A percentile compares a stretch with the other conserved stretches of the same genome.
These are phyloP conservation scores for Lasiosphaeria miniovina DNA, from an alignment of 495 filamentous ascomycete genomes.

Conservation along the genomic window DNA sequence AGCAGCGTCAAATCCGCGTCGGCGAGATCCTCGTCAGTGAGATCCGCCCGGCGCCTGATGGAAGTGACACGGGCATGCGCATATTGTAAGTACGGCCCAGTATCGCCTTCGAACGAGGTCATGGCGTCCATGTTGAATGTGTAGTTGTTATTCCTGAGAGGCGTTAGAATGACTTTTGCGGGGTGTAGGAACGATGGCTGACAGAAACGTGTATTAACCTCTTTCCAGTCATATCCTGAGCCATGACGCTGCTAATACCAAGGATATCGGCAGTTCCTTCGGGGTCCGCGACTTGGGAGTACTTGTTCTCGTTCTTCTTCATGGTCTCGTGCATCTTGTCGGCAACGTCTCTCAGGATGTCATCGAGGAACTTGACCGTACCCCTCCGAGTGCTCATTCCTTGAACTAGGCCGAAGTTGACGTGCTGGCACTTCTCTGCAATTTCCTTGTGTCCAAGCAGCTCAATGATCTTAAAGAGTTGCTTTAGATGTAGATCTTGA, in stretches of 20 bases:
- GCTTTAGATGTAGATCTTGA: constrained; percentile 60
- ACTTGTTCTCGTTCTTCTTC: constrained; percentile 59
- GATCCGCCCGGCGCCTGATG: constrained; percentile 53
- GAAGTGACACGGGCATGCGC: constrained; percentile 63
- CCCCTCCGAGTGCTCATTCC: constrained; percentile 65
- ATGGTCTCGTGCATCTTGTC: constrained; percentile 66
- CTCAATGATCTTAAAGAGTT: constrained; percentile 63
- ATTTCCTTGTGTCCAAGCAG: constrained; percentile 59
- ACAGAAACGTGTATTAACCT: constrained; percentile 36
- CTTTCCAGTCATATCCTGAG: constrained; percentile 65
- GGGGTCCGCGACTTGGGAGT: constrained; percentile 56
- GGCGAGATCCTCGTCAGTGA: constrained; percentile 52
- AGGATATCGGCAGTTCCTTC: constrained; percentile 54
- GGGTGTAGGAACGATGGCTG: not conserved
- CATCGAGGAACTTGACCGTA: constrained; percentile 53
- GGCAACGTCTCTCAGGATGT: constrained; percentile 59
- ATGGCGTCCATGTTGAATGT: constrained; percentile 61
- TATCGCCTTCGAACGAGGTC: constrained; percentile 70
- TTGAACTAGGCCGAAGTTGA: constrained; percentile 61
- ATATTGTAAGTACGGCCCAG: constrained; percentile 68
- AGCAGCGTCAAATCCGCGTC: constrained; percentile 57
- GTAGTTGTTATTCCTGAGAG: constrained; percentile 58
- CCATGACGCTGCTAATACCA: constrained; percentile 61
- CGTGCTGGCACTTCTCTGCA: constrained; percentile 54
- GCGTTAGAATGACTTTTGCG: not conserved